Evolutionary conservation across 495 filamentous ascomycete genomes (phyloP).

Genomic region (Tuber microsphaerosporum): DNA sequence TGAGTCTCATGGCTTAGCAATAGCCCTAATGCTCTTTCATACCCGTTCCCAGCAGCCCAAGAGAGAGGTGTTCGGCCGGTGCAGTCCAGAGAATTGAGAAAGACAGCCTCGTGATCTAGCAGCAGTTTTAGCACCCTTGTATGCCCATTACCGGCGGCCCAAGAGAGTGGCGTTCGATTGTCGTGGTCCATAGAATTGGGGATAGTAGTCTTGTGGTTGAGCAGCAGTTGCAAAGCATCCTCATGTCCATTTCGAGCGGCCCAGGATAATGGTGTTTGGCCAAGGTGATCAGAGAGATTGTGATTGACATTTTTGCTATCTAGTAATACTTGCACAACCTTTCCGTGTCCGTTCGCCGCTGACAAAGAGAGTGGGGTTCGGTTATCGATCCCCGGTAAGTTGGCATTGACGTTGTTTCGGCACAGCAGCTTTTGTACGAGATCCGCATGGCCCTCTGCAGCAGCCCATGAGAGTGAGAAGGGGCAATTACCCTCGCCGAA

Average conservation of each 20-base stretch:
- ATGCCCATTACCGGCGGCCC: slow-evolving; percentile 10
- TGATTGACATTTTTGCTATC: slow-evolving; percentile 18
- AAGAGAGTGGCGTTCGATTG: slow-evolving; percentile 11
- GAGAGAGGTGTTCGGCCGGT: slow-evolving; percentile 4
- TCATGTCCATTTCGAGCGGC: slow-evolving; percentile 30
- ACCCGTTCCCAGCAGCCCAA: slow-evolving; percentile 18
- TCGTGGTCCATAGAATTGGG: neutral
- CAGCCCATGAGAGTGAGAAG: neutral
- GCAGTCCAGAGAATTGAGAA: neutral
- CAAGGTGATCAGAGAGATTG: slow-evolving; percentile 18
- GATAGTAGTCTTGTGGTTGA: slow-evolving; percentile 7
- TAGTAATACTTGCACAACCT: slow-evolving; percentile 35
- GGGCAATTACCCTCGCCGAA: neutral
- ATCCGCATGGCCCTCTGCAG: neutral
- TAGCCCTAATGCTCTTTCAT: slow-evolving; percentile 12
- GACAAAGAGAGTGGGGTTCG: slow-evolving; percentile 32
- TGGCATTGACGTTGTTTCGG: slow-evolving; percentile 8
- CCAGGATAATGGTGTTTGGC: slow-evolving; percentile 17
- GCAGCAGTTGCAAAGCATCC: slow-evolving; percentile 10
- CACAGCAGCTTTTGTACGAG: neutral
- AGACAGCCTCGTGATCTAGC: slow-evolving; percentile 3
- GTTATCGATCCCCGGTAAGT: slow-evolving; percentile 17
- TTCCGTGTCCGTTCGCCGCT: slow-evolving; percentile 25
- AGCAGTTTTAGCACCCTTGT: slow-evolving; percentile 7
- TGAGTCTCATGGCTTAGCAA: neutral